These are phyloP conservation scores for Graphilbum sp. DNA, from an alignment of 2,329 filamentous ascomycete species.

Conservation along the genomic window DNA sequence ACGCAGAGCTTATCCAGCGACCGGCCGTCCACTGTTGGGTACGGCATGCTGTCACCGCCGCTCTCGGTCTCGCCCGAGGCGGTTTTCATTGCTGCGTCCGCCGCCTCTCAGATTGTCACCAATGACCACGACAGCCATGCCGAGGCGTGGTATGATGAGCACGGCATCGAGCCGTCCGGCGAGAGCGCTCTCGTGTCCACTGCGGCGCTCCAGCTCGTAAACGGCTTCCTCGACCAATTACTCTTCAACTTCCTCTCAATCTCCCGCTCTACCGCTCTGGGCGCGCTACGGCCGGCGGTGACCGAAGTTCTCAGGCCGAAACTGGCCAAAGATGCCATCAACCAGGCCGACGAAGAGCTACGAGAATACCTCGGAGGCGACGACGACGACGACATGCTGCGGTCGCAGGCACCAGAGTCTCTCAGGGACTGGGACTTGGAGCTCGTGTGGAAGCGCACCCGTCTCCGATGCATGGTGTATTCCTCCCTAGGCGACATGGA, in stretches of 20 bases:
- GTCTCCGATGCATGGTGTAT: slow-evolving; percentile 94
- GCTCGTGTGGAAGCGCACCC: slow-evolving; percentile 81
- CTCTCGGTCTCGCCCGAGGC: slow-evolving; percentile 56
- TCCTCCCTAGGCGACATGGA: slow-evolving; percentile 93
- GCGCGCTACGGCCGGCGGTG: slow-evolving; percentile 64
- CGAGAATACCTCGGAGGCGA: slow-evolving; percentile 70
- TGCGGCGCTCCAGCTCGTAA: slow-evolving; percentile 61
- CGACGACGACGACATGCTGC: slow-evolving; percentile 54
- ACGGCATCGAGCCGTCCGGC: slow-evolving; percentile 46
- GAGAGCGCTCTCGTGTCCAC: slow-evolving; percentile 59
- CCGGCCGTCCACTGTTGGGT: slow-evolving; percentile 42
- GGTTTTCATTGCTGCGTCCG: slow-evolving; percentile 73
- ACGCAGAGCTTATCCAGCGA: slow-evolving; percentile 57
- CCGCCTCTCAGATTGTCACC: slow-evolving; percentile 82
- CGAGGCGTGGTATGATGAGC: slow-evolving; percentile 52
- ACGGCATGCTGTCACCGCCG: slow-evolving; percentile 49
- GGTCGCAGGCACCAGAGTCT: slow-evolving; percentile 33
- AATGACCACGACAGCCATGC: slow-evolving; percentile 68
- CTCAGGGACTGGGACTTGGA: slow-evolving; percentile 71
- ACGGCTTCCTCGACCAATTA: slow-evolving; percentile 84
- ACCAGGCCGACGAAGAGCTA: slow-evolving; percentile 30
- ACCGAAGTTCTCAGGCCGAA: slow-evolving; percentile 77
- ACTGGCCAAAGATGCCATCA: slow-evolving; percentile 51
- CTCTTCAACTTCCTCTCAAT: slow-evolving; percentile 77
- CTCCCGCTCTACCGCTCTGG: slow-evolving; percentile 62